phyloP scores from a whole-genome alignment of 2,329 filamentous ascomycete species.

The Aspergillus melleus region DNA sequence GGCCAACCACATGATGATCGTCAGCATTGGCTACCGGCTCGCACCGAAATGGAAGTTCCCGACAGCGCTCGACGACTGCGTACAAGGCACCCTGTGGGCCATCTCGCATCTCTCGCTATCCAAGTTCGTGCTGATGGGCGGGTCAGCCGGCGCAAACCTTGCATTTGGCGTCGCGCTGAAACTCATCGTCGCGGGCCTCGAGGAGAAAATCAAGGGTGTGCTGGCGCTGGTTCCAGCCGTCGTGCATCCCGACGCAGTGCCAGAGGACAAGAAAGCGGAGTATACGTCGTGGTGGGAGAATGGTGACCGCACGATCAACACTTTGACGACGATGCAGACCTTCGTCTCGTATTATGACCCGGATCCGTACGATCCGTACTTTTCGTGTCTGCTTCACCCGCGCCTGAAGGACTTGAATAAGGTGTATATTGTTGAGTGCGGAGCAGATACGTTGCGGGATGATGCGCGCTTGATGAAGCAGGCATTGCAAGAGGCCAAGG shows the following conservation, averaged over 20 bases:
- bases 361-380: neutral
- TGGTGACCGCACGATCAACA: slow-evolving; percentile 38
- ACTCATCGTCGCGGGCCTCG: slow-evolving; percentile 37
- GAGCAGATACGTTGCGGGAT: slow-evolving; percentile 11
- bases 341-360: slow-evolving; percentile 28
- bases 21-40: slow-evolving; percentile 17
- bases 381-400: slow-evolving; percentile 9
- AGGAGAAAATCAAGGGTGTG: slow-evolving; percentile 38
- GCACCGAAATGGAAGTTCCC: slow-evolving; percentile 21
- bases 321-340: slow-evolving; percentile 31
- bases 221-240: slow-evolving; percentile 39
- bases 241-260: slow-evolving; percentile 38
- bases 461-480: slow-evolving; percentile 9
- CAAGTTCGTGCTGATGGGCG: slow-evolving; percentile 38
- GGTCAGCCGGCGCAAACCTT: slow-evolving; percentile 41
- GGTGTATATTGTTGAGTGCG: slow-evolving; percentile 14
- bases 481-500: slow-evolving; percentile 1
- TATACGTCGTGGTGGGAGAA: slow-evolving; percentile 41
- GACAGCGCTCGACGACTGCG: slow-evolving; percentile 13
- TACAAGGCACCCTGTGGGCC: slow-evolving; percentile 8
- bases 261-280: slow-evolving; percentile 31
- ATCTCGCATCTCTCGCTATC: slow-evolving; percentile 10
- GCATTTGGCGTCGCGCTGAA: slow-evolving; percentile 39
- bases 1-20: neutral
- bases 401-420: slow-evolving; percentile 9